These are phyloP conservation scores for Amphibolis antarctica DNA, from an alignment of 106 monocot genomes.

Conservation along the genomic window DNA sequence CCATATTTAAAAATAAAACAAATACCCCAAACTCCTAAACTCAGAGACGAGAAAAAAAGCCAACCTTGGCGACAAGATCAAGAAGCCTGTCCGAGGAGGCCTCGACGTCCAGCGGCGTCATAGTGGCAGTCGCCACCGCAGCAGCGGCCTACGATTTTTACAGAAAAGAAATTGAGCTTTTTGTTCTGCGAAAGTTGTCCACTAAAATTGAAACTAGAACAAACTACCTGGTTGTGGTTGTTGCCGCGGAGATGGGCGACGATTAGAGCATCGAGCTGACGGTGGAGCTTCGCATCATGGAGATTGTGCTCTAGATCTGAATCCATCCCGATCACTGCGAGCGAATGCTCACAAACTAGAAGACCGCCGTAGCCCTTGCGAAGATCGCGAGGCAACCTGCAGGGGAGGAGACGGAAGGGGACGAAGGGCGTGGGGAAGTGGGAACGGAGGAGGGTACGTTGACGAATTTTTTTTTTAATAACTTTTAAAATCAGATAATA, in stretches of 20 bases:
- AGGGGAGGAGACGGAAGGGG: too few species aligned
- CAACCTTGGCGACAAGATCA: constrained; percentile 84
- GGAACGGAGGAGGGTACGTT: too few species aligned
- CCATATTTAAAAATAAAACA: background rate
- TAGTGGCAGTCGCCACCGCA: constrained; percentile 68
- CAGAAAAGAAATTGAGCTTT: background rate
- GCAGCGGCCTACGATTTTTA: constrained; percentile 43
- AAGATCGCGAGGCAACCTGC: too few species aligned
- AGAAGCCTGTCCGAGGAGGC: constrained; percentile 46
- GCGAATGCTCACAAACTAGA: too few species aligned
- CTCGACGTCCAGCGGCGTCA: constrained; percentile 47
- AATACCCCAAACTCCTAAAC: background rate
- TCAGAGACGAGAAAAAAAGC: background rate
- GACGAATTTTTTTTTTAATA: too few species aligned
- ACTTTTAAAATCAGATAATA: too few species aligned
- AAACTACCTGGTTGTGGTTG: constrained; percentile 43
- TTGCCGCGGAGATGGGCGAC: constrained; percentile 71
- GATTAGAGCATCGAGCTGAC: constrained; percentile 65
- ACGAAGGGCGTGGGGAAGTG: too few species aligned
- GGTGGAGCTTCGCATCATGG: constrained; percentile 65
- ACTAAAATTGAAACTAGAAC: background rate
- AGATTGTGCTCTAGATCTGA: constrained; percentile 34
- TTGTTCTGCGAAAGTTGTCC: background rate
- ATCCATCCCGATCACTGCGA: too few species aligned
- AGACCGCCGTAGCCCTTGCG: too few species aligned